Evolutionary conservation across 352 stramenopile genomes (phyloP), one percentile per base, ranked within the genome.

Genomic region (Pythium phragmitis): DNA sequence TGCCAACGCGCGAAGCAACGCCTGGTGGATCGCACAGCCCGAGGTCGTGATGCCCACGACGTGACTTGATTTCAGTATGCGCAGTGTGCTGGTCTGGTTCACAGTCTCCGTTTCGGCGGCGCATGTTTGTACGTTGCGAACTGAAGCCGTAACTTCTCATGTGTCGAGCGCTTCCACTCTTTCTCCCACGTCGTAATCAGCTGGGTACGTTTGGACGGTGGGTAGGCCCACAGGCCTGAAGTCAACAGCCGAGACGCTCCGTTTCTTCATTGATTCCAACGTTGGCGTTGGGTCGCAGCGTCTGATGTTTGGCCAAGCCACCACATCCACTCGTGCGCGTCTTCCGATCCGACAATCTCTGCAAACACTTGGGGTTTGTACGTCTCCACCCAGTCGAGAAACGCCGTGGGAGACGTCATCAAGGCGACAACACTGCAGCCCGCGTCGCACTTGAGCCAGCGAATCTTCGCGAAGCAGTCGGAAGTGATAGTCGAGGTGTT

Each of bases 11-110:
- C 68, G 73, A 13, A 96, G 68, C 30, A 93, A 74, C 26, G 89
- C 69, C 36, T 79, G 76, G 50, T 89, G 79, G 68, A 84, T 85
- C 12, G 87, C 88, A n/a, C 82, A 83, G 19, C 85, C 85, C 16
- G 85, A 86, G 21, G 87, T 96, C 11, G 87, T 96, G 62, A 89
- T 86, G n/a, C 88, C 88, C 49, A 96, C 89, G 26, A 96, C 78
- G 21, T 82, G 68, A 26, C 76, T 67, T 16, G 50, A 28, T 12
- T 58, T 61, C 2, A 87, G 55, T 4, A 66, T 45, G 7, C 59
- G 59, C 41, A 66, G 33, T 39, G 34, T 39, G 34, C 34, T 71
- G 6, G 69, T 47, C 11, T 39, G 39, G 21, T 77, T 78, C 0
- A 70, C 34, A 21, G 73, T n/a, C 45, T 82, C 68, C 16, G 74